Conservation (phyloP, 73 alveolate genomes). For the Uronychia setigera region DNA sequence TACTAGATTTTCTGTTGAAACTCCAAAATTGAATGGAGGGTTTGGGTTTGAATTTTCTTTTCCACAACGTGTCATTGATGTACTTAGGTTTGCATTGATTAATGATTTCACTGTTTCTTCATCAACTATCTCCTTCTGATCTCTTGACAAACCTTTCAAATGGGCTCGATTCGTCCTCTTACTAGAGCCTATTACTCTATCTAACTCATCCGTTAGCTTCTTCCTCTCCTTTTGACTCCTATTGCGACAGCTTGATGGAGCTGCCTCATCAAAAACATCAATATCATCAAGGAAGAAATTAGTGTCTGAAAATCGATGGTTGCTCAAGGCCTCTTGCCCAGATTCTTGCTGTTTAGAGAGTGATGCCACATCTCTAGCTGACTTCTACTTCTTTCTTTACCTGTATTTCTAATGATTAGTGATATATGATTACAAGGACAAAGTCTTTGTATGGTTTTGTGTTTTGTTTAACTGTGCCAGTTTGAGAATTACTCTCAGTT, state of each 20-base stretch:
- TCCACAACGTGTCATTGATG: neutral
- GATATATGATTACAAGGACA: neutral
- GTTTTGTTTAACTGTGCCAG: neutral
- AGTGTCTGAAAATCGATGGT: no score
- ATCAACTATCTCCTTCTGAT: neutral
- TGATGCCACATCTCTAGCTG: neutral
- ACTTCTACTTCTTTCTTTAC: neutral
- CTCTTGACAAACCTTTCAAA: neutral
- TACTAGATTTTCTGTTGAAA: neutral
- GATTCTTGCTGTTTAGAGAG: no score
- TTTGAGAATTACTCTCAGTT: no score
- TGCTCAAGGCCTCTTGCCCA: no score
- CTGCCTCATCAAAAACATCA: no score
- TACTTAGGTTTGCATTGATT: neutral
- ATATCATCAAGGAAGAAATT: no score
- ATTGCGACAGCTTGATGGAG: no score
- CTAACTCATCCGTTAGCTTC: no score
- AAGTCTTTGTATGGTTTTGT: neutral
- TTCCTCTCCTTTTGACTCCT: no score
- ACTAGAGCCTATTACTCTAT: neutral
- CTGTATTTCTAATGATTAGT: neutral
- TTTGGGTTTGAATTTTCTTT: neutral
- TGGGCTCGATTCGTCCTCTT: neutral
- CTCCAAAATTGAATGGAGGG: neutral
- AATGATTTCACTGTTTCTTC: neutral